Evolutionary conservation across 768 basidiomycete genomes (phyloP), one percentile per base, ranked within the genome.

Genomic region (Kwoniella botswanensis): DNA sequence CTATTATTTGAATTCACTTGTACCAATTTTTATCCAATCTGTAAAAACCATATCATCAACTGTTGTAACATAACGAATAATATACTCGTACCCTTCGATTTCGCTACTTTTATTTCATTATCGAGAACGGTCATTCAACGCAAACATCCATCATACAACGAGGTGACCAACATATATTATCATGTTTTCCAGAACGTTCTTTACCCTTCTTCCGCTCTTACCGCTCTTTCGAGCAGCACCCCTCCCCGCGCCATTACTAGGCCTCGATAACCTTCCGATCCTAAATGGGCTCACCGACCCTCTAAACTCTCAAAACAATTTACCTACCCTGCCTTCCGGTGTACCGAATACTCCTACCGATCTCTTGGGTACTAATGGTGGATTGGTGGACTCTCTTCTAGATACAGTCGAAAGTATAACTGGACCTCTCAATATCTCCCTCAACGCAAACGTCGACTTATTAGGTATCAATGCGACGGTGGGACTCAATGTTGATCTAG

Each of bases 401-500:
- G 53, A 68, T 62, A 68, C 67, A 44, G 42, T 68, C 15, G 26
- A 54, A 46, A 54, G 53, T 5, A 62, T 65, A 44, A 60, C 57
- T 2, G 68, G 60, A 26, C 63, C 68, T 13, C 57, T 70, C 21
- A 63, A 63, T 46, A 18, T 65, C n/a, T 60, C 68, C 3, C 35
- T 65, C 3, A 41, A 62, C 22, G 54, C 65, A 10, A 46, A 56
- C 24, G 4, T 63, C 17, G 53, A 53, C 42, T 24, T 65, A n/a
- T 35, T 65, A 22, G 68, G 68, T 41, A 42, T 57, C 10, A 22
- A 61, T 15, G 26, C 60, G 3, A 60, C 46, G 15, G 5, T 70
- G 9, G 68, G 68, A 10, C 46, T 70, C 21, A 70, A 70, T 35
- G 41, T 70, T 15, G 60, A 70, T 17, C 57, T 70, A 13, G 56